Conservation (phyloP, 805 yeast species). For the Teunomyces cretensis region DNA sequence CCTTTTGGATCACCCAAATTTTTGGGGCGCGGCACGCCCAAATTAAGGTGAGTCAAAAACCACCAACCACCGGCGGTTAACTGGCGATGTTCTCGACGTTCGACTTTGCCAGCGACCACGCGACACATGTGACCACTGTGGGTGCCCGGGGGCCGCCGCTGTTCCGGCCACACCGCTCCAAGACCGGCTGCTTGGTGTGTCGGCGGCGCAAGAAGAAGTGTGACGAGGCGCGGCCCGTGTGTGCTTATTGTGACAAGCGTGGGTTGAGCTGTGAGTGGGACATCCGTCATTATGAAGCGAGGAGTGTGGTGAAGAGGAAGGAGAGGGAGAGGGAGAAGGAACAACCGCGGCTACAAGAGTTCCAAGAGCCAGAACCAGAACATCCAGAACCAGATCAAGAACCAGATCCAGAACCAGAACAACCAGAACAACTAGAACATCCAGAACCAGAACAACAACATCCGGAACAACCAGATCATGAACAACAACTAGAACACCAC, state of each 20-base stretch:
- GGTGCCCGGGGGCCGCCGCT: neutral
- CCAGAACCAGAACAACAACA: no score
- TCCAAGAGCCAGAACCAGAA: no score
- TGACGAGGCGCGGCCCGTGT: constrained; percentile 13
- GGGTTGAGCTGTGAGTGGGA: constrained; percentile 12
- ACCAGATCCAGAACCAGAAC: no score
- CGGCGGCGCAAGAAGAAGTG: constrained; percentile 14
- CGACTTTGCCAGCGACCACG: neutral
- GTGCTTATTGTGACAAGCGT: constrained; percentile 8
- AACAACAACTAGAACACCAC: no score
- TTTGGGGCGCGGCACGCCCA: no score
- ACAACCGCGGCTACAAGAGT: no score
- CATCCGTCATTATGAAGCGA: constrained; percentile 5
- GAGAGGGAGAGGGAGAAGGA: neutral
- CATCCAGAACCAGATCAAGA: no score
- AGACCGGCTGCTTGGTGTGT: constrained; percentile 12
- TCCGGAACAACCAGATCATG: no score
- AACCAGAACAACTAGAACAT: no score
- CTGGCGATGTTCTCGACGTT: neutral
- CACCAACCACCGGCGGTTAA: no score
- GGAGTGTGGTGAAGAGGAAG: neutral
- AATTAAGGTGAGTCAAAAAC: no score
- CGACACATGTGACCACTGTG: neutral
- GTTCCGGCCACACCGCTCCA: constrained; percentile 6
- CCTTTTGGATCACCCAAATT: no score